phyloP scores from a whole-genome alignment of 148 eudicot genomes.

The Rhododendron vialii region DNA sequence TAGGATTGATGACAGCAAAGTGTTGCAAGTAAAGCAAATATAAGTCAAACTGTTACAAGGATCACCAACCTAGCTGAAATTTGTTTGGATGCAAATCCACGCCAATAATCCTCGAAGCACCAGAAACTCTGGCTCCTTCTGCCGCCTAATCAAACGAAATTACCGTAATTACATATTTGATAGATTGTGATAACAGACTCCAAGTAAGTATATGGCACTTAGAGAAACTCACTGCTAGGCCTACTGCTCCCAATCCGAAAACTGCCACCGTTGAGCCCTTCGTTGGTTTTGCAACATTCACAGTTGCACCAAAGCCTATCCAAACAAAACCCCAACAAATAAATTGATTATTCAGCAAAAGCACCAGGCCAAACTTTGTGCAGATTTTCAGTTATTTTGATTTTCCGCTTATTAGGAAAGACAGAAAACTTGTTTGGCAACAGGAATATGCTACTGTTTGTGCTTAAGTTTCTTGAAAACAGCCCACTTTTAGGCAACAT shows the following conservation, averaged over 20 bases:
- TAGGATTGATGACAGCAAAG: neutral
- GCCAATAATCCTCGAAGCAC: slow-evolving; percentile 61
- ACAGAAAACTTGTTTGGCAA: neutral
- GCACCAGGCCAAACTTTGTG: too few relatives aligned
- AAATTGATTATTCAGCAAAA: too few relatives aligned
- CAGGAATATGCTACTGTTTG: too few relatives aligned
- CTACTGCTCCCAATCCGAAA: slow-evolving; percentile 84
- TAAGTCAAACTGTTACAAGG: neutral
- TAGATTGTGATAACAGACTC: too few relatives aligned
- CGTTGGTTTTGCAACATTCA: slow-evolving; percentile 45
- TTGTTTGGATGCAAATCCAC: slow-evolving; percentile 43
- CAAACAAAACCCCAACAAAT: neutral
- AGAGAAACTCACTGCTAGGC: slow-evolving; percentile 46
- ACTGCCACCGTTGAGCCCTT: slow-evolving; percentile 43
- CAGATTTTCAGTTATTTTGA: neutral
- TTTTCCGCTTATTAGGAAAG: too few relatives aligned
- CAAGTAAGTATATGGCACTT: neutral
- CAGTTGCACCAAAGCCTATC: slow-evolving; percentile 46
- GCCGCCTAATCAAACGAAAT: slow-evolving; percentile 32
- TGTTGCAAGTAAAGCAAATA: neutral
- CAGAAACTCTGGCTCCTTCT: slow-evolving; percentile 48
- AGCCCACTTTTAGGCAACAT: too few relatives aligned
- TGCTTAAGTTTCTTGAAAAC: too few relatives aligned
- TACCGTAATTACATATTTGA: neutral
- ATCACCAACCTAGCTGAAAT: slow-evolving; percentile 25